Percentiles rank a stretch among this genome's conserved stretches.
phyloP scores from a whole-genome alignment of 345 rosid genomes.

The Euclidium syriacum region DNA sequence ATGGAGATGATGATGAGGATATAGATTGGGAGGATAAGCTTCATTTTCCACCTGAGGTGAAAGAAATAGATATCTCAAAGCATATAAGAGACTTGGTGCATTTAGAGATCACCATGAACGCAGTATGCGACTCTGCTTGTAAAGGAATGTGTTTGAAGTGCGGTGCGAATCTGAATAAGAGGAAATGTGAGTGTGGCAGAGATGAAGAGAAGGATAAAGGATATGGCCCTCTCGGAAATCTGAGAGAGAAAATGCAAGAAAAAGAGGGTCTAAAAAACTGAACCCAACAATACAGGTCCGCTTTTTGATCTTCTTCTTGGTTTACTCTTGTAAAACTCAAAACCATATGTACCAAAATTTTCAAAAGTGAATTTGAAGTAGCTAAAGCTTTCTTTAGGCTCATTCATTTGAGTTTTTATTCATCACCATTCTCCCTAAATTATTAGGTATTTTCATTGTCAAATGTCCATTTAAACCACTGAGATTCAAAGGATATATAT shows the following conservation, averaged over 20 bases:
- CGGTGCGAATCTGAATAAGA: constrained; percentile 63
- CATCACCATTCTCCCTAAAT: not conserved
- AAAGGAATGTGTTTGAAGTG: constrained; percentile 78
- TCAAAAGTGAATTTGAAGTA: not conserved
- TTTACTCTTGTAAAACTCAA: not conserved
- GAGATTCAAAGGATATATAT: too few species aligned
- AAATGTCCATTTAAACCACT: not conserved
- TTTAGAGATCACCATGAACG: constrained; percentile 62
- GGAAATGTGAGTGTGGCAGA: constrained; percentile 52
- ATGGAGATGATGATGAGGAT: constrained; percentile 38
- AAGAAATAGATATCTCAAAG: constrained; percentile 81
- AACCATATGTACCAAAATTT: not conserved
- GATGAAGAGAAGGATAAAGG: constrained; percentile 44
- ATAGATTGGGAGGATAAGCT: constrained; percentile 81
- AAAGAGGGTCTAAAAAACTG: constrained; percentile 29
- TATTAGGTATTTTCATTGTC: not conserved
- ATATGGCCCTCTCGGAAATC: constrained; percentile 61
- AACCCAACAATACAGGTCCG: not conserved
- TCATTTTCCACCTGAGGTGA: constrained; percentile 59
- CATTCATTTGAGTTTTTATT: not conserved
- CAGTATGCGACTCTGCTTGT: constrained; percentile 63
- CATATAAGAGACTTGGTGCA: constrained; percentile 77
- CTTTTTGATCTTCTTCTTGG: not conserved
- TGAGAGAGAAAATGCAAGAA: constrained; percentile 58
- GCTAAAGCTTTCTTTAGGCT: not conserved